Conservation (phyloP, 768 basidiomycete genomes). For the Tulasnella sp. region DNA sequence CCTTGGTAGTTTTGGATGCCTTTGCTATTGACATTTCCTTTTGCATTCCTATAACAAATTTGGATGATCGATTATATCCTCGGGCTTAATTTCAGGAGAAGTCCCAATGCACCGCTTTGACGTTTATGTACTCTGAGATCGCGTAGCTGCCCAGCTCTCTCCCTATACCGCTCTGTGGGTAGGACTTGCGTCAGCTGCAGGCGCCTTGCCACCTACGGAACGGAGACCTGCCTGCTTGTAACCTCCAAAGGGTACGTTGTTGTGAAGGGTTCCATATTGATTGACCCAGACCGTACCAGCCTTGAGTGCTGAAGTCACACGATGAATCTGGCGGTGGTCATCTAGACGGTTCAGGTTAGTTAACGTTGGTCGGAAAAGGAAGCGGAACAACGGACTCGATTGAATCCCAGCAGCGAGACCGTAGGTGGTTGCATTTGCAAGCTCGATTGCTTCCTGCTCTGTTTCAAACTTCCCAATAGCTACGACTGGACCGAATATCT, state of each 20-base stretch:
- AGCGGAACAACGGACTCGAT: slow-evolving; percentile 58
- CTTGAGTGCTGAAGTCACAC: slow-evolving; percentile 81
- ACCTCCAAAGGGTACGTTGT: slow-evolving; percentile 90
- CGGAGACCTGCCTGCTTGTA: slow-evolving; percentile 21
- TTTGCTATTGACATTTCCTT: not conserved
- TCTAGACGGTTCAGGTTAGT: slow-evolving; percentile 46
- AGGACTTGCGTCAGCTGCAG: not conserved
- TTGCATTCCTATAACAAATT: not conserved
- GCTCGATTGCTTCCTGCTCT: slow-evolving; percentile 80
- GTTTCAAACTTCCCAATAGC: slow-evolving; percentile 80
- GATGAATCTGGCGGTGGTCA: slow-evolving; percentile 87
- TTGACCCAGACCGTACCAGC: slow-evolving; percentile 96
- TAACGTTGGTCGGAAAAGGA: slow-evolving; percentile 7
- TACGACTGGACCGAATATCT: slow-evolving; percentile 97
- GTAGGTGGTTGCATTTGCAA: slow-evolving; percentile 88
- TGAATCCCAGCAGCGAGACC: slow-evolving; percentile 92
- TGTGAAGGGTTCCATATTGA: slow-evolving; percentile 79
- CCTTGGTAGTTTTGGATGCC: not conserved
- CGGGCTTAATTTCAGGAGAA: slow-evolving; percentile 45
- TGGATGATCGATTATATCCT: not conserved
- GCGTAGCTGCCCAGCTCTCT: slow-evolving; percentile 87
- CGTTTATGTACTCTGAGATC: slow-evolving; percentile 79
- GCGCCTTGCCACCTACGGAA: slow-evolving; percentile 46
- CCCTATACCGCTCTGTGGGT: slow-evolving; percentile 52
- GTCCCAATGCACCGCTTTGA: slow-evolving; percentile 87